Evolutionary conservation across 495 filamentous ascomycete species (phyloP), one percentile per base, ranked within the genome.

Genomic region (Opeltia flavorubescens): DNA sequence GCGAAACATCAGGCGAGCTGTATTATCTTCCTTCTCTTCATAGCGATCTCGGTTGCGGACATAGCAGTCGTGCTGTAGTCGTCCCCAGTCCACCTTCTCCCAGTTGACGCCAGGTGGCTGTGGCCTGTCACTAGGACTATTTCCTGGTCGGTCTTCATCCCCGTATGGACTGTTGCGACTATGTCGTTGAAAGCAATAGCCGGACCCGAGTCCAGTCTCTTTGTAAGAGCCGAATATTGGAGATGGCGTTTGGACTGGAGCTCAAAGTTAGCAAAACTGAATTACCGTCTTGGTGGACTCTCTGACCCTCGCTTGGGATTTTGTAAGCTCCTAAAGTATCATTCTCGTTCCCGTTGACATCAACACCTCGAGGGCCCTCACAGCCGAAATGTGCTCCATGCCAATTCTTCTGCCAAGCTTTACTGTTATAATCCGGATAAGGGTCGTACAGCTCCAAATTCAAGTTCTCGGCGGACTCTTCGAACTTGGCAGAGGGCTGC

Each of bases 51-150:
- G 63, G 56, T 94, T 93, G 31, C 59, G 59, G 41, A 71, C 56
- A 0, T 75, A 43, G 50, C 87, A 94, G 13, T 71, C 53, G 13
- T 70, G 55, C 57, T 89, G 84, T 4, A 93, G 62, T 3, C 68
- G 51, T 7, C 79, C 76, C 87, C 87, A 94, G 44, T 76, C 66
- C 20, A 87, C 73, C 0, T 62, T 62, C 24, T 76, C 64, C 84
- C 84, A 91, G 13, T 78, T 61, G n/a, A 80, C 55, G 9, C 29
- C 13, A 31, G 29, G 53, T 54, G 0, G 49, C 29, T 8, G 57
- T 56, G 9, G 50, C 52, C 6, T 40, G 43, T 23, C 53, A 53
- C n/a, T 51, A 53, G 5, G 51, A 50, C 5, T 59, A 40, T 26
- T 34, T 46, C 43, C 39, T 44, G 13, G 55, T 50, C 4, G 59